phyloP scores from a whole-genome alignment of 73 alveolate species.

The Paramecium sonneborni region DNA sequence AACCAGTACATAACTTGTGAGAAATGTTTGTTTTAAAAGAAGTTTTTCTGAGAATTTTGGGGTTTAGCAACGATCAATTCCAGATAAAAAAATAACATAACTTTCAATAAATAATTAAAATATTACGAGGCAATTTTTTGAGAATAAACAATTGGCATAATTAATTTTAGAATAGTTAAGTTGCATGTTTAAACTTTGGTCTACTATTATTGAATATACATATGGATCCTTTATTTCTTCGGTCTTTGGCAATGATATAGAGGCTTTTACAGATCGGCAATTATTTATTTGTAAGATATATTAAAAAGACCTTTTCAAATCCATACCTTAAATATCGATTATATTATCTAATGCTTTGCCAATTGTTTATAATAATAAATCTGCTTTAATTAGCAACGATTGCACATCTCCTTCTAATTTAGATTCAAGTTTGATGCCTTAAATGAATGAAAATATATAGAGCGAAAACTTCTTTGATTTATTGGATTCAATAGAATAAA shows the following conservation, averaged over 20 bases:
- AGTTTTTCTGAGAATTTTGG: neutral
- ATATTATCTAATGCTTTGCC: neutral
- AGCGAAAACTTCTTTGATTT: neutral
- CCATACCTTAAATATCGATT: neutral
- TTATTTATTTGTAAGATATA: neutral
- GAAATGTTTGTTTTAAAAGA: neutral
- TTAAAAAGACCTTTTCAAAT: neutral
- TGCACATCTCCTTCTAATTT: neutral
- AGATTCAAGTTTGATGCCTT: neutral
- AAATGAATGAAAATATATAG: neutral
- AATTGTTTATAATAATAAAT: neutral
- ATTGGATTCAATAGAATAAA: neutral
- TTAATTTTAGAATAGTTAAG: neutral
- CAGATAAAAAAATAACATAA: neutral
- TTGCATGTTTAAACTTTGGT: neutral
- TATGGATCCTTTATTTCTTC: neutral
- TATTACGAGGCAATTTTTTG: neutral
- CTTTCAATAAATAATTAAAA: neutral
- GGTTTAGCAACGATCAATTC: neutral
- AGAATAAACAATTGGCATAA: neutral
- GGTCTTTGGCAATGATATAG: neutral
- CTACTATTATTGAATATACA: neutral
- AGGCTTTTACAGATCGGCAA: neutral
- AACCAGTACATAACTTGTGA: neutral
- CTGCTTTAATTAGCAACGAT: neutral